Evolutionary conservation across 495 filamentous ascomycete genomes (phyloP).

Genomic region (Penicillium atrosanguineum): DNA sequence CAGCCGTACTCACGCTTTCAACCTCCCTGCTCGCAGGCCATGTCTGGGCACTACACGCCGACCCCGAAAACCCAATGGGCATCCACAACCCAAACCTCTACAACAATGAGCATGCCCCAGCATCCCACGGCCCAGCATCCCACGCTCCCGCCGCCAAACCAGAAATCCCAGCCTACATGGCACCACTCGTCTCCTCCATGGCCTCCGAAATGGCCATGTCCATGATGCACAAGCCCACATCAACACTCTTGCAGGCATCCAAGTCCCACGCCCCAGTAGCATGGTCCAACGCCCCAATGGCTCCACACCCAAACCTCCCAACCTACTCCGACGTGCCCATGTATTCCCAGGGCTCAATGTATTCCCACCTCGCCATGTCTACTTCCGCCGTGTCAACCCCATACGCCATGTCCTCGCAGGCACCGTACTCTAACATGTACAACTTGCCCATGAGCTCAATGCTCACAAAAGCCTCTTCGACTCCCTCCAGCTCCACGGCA

Average conservation of each 20-base stretch:
- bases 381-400: not conserved
- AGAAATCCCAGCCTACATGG: not conserved
- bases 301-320: not conserved
- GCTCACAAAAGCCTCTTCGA: not conserved
- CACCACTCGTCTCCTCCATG: not conserved
- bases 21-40: slow-evolving; percentile 9
- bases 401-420: not conserved
- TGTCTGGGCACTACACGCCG: not conserved
- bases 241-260: not conserved
- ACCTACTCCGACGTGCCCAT: not conserved
- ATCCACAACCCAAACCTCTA: not conserved
- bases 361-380: not conserved
- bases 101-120: not conserved
- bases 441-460: not conserved
- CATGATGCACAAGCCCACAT: not conserved
- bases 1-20: slow-evolving; percentile 11
- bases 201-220: not conserved
- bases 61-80: not conserved
- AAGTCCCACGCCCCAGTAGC: not conserved
- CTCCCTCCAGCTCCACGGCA: not conserved
- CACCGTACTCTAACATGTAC: not conserved
- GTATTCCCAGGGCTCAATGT: not conserved
- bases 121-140: not conserved
- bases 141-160: not conserved
- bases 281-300: not conserved